Evolutionary conservation across 164 flowering plant species (phyloP), one percentile per base, ranked within the genome.

Genomic region (Saururus chinensis): DNA sequence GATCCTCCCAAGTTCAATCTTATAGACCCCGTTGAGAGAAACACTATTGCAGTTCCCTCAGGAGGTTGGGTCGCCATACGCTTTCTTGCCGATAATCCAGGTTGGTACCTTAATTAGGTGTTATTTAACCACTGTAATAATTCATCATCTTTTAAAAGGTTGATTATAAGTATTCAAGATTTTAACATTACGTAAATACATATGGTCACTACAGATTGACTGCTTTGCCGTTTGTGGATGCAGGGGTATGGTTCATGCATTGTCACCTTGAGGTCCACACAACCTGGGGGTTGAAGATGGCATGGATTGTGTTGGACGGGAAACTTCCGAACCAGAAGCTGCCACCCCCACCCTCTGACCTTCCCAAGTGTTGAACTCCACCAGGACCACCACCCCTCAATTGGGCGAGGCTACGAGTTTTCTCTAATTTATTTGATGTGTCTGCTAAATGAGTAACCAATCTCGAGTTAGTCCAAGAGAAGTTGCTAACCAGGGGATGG

Each of bases 191-290:
- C 19, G 8, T 1, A 53, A 20, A 53, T 23, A 30, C 5, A 19
- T 52, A 1, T 30, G n/a, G 11, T n/a, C n/a, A n/a, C n/a, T n/a
- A n/a, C n/a, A n/a, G n/a, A n/a, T n/a, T n/a, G n/a, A n/a, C n/a
- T n/a, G n/a, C n/a, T n/a, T n/a, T n/a, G n/a, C n/a, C n/a, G n/a
- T 52, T 37, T 11, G 17, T 55, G 25, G 22, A 7, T 19, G 41
- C 66, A 74, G 83, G 82, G 21, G 89, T 76, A 19, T 84, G 89
- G 89, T 76, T 84, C 66, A 82, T 85, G 89, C 87, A 84, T 61
- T 83, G 85, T 60, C 81, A 81, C 62, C 52, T 81, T 17, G 87
- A 82, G 49, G 76, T 77, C 1, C 87, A 82, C 64, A 76, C 80
- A 10, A 80, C 81, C 71, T 82, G 87, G 87, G 87, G 87, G 0